Evolutionary conservation across 2,329 filamentous ascomycete genomes (phyloP), one percentile per base, ranked within the genome.

Genomic region (Trichophyton mentagrophytes): DNA sequence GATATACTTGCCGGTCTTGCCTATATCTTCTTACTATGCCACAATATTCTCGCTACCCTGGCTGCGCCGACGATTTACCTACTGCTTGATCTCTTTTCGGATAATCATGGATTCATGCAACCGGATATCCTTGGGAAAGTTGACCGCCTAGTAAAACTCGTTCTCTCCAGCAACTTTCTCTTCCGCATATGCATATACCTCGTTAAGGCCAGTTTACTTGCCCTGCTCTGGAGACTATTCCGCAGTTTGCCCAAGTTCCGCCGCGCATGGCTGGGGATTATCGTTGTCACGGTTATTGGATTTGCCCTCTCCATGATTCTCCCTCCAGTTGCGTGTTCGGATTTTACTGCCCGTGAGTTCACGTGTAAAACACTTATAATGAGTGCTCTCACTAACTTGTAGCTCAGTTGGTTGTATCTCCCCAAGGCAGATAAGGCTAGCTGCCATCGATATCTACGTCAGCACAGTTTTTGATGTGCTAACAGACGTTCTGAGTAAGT

Each of bases 141-240:
- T 38, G 51, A 47, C 9, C n/a, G 17, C 8, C 30, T 57, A 9
- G 15, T 59, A 25, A 59, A 59, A 40, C 57, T 59, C 17, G 20
- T 42, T 13, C 40, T 59, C 22, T 15, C 22, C 17, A 49, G 27
- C 25, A 61, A 63, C 36, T 55, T 63, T 36, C 20, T 63, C 22
- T 63, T 59, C 22, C 20, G 22, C 15, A 15, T 51, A 11, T 63
- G 49, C 30, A 46, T 63, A 13, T 63, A 59, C 25, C 17, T 57
- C n/a, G 55, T 63, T 47, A 63, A 63, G 30, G 59, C 36, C 22
- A 63, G 61, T 38, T 57, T 63, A 5, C 53, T 63, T 36, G 61
- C 61, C 27, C 44, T 63, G 56, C 49, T 63, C 7, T 63, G 61
- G 61, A 55, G 61, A n/a, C 30, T 63, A 15, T 44, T 63, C 17